Percentiles rank a stretch among this genome's conserved stretches.
Conservation (phyloP, 495 filamentous ascomycete genomes). For the Chaetomium tenue region DNA sequence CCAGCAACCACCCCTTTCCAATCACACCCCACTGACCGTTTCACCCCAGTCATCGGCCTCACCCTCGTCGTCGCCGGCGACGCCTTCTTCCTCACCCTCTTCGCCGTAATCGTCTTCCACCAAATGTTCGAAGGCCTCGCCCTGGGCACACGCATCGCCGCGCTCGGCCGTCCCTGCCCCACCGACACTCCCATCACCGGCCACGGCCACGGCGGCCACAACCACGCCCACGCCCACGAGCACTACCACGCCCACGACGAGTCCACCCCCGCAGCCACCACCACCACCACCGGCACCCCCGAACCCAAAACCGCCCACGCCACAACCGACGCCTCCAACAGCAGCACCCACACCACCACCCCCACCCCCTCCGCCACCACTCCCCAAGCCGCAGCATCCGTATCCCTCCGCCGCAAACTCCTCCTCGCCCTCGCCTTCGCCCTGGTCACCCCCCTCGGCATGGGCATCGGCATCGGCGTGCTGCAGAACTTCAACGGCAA, state of each 20-base stretch:
- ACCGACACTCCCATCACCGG: conserved; percentile 3
- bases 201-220: conserved; percentile 8
- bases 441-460: conserved; percentile 56
- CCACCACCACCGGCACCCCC: neutral
- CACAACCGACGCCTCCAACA: neutral
- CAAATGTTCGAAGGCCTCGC: conserved; percentile 80
- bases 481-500: conserved; percentile 56
- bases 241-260: conserved; percentile 24
- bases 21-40: conserved; percentile 25
- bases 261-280: neutral
- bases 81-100: conserved; percentile 55
- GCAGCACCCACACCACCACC: conserved; percentile 13
- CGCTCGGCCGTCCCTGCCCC: conserved; percentile 5
- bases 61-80: conserved; percentile 58
- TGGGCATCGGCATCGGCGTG: conserved; percentile 59
- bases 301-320: neutral
- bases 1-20: neutral
- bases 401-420: conserved; percentile 42
- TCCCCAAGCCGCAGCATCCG: neutral
- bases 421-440: conserved; percentile 52
- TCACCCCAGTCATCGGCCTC: conserved; percentile 58
- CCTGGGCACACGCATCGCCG: conserved; percentile 67
- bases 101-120: conserved; percentile 60
- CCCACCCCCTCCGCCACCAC: neutral
- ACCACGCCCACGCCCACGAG: conserved; percentile 24